Evolutionary conservation across 106 monocot species (phyloP).

Genomic region (Platanthera guangdongensis): DNA sequence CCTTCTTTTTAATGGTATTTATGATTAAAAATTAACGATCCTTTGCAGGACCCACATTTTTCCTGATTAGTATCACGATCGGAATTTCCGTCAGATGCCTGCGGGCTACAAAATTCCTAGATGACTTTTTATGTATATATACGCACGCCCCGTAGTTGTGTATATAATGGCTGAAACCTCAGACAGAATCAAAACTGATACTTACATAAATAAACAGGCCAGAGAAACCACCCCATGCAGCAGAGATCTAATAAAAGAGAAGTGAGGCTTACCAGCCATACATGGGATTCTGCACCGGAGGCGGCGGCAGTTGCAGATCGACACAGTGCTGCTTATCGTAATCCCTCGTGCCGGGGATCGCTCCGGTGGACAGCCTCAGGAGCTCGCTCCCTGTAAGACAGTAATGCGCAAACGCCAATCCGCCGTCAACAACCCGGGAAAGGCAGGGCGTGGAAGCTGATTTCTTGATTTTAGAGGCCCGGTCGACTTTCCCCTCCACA

Average conservation of each 20-base stretch:
- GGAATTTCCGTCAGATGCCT: no score
- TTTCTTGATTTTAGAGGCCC: conserved; percentile 25
- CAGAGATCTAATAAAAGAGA: background rate
- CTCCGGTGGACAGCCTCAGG: conserved; percentile 75
- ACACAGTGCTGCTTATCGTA: conserved; percentile 67
- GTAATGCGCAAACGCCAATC: conserved; percentile 81
- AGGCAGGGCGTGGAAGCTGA: conserved; percentile 53
- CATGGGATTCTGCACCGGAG: conserved; percentile 67
- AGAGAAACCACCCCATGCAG: no score
- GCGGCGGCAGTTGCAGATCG: conserved; percentile 73
- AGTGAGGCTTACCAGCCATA: conserved; percentile 55
- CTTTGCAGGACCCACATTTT: no score
- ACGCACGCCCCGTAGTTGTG: no score
- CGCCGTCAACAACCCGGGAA: conserved; percentile 58
- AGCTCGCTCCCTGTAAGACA: conserved; percentile 84
- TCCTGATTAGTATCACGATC: no score
- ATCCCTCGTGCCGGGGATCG: conserved; percentile 66
- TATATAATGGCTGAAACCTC: no score
- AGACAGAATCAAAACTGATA: no score
- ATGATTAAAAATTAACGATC: no score
- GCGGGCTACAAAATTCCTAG: no score
- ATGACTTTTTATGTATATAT: no score
- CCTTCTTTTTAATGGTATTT: no score
- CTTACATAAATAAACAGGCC: no score
- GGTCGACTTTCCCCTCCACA: background rate